Conservation (phyloP, 2,329 filamentous ascomycete species). For the Diaporthe ilicicola region DNA sequence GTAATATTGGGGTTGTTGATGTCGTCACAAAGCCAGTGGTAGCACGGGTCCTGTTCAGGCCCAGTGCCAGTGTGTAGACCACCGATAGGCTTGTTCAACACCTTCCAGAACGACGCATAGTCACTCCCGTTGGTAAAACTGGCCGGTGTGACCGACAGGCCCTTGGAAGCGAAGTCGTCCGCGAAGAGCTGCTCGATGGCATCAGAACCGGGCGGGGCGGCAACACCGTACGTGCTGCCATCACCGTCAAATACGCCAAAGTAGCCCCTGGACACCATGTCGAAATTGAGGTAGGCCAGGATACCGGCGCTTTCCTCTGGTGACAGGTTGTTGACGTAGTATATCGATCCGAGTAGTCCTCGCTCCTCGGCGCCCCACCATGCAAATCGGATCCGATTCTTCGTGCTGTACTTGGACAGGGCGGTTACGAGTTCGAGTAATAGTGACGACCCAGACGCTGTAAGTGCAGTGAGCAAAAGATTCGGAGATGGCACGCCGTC, state of each 20-base stretch:
- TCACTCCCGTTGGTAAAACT: slow-evolving; percentile 40
- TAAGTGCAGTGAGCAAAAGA: too few relatives aligned
- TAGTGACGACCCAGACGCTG: slow-evolving; percentile 46
- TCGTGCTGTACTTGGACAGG: slow-evolving; percentile 43
- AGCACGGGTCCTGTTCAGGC: slow-evolving; percentile 43
- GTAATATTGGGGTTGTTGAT: slow-evolving; percentile 44
- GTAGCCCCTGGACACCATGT: slow-evolving; percentile 49
- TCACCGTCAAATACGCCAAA: slow-evolving; percentile 43
- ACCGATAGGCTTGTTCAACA: slow-evolving; percentile 45
- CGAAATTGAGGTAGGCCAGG: slow-evolving; percentile 50
- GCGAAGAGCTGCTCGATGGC: slow-evolving; percentile 45
- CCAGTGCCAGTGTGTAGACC: slow-evolving; percentile 44
- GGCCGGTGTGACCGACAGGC: slow-evolving; percentile 40
- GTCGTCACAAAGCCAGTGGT: slow-evolving; percentile 46
- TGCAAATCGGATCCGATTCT: slow-evolving; percentile 51
- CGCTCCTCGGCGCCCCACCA: slow-evolving; percentile 58
- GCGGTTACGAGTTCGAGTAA: slow-evolving; percentile 47
- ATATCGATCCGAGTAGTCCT: slow-evolving; percentile 46
- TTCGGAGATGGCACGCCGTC: too few relatives aligned
- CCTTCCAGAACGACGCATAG: slow-evolving; percentile 45
- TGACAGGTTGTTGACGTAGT: slow-evolving; percentile 49
- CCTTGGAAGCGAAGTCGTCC: slow-evolving; percentile 40
- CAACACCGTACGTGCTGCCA: slow-evolving; percentile 10
- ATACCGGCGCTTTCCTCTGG: slow-evolving; percentile 45
- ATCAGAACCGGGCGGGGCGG: slow-evolving; percentile 39